Evolutionary conservation across 495 filamentous ascomycete genomes (phyloP), one percentile per base, ranked within the genome.

Genomic region (Daldinia grandis): DNA sequence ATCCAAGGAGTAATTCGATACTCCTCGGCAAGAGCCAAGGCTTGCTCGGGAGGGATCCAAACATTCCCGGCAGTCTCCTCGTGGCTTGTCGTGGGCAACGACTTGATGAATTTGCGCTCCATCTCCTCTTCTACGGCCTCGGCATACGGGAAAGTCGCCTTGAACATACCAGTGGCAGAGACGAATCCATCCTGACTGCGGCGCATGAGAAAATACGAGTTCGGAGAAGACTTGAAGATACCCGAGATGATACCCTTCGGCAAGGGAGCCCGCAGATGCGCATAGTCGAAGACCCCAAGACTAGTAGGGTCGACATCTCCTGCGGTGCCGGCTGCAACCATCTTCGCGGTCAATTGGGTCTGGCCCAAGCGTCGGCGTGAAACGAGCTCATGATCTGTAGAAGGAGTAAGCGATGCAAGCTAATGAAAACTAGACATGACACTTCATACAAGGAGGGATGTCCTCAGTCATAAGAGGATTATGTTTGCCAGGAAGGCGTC

Each of bases 111-210:
- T 68, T 90, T 91, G 67, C 94, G 91, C 84, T 99, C 95, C 7
- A 82, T 82, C 67, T 91, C 89, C 79, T 99, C 95, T 76, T 99
- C 96, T 6, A 89, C 87, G 31, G 86, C 80, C 64, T 91, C 90
- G 14, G 95, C 93, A 85, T 94, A 98, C 3, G 95, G 95, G 78
- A 98, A 99, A 5, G 95, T 93, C 62, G 96, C 96, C 82, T 98
- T 99, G 86, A 98, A 99, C 96, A 99, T 98, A 76, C 96, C 95
- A 58, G 95, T 98, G 5, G 95, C 94, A 73, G 93, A 97, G 40
- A 99, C 89, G 76, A 85, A 98, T 40, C 96, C 96, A 81, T 99
- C 95, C 76, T 89, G 90, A 82, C 93, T 97, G 64, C 95, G 92
- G 78, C 96, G 89, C 95, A 99, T 99, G 69, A 99, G 81, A 77